Evolutionary conservation across 257 asterid genomes (phyloP).

Genomic region (Solanum dulcamara): DNA sequence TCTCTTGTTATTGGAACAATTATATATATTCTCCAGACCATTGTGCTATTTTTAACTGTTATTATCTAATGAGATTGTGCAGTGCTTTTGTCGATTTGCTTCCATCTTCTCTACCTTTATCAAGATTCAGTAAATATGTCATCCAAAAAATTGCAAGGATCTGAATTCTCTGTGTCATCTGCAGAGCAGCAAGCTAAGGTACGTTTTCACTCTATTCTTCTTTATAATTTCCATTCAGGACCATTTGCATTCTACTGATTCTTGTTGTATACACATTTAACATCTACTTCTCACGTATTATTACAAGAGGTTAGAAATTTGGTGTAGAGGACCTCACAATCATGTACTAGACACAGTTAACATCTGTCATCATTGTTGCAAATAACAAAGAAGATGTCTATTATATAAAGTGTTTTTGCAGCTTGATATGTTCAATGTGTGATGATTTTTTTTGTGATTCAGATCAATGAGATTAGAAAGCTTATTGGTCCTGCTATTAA

Average conservation of each 20-base stretch:
- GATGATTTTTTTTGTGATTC: background rate
- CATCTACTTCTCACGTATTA: background rate
- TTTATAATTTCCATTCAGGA: background rate
- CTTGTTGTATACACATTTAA: background rate
- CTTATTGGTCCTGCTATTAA: slow-evolving; percentile 30
- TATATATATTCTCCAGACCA: background rate
- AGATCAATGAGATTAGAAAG: slow-evolving; percentile 38
- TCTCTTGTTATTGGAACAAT: background rate
- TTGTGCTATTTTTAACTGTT: background rate
- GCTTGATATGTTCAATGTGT: background rate
- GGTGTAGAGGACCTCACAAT: background rate
- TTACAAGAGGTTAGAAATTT: background rate
- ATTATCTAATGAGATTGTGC: background rate
- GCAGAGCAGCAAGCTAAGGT: slow-evolving; percentile 42
- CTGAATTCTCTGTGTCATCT: slow-evolving; percentile 8
- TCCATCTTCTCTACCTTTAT: background rate
- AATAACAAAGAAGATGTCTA: too few species aligned
- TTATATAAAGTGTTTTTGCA: background rate
- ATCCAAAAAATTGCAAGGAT: slow-evolving; percentile 7
- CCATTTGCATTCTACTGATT: background rate
- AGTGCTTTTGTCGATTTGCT: background rate
- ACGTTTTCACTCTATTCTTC: background rate
- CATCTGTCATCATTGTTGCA: too few species aligned
- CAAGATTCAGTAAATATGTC: slow-evolving; percentile 20
- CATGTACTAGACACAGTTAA: background rate